Conservation (phyloP, 1,284 basidiomycete species). For the Cryptococcus floricola region DNA sequence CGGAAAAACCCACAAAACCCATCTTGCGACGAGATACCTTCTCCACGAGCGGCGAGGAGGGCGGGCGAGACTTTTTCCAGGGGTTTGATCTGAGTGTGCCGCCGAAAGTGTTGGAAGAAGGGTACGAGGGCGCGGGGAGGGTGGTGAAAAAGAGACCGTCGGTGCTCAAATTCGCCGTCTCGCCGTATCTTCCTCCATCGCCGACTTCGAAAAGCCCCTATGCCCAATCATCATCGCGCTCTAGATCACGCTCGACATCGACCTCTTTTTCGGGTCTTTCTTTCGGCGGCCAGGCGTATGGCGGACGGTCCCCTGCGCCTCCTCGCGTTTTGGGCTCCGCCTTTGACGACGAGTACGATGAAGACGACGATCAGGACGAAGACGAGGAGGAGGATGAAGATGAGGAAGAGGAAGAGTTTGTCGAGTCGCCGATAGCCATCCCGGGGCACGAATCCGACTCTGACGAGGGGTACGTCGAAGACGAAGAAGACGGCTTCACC, state of each 20-base stretch:
- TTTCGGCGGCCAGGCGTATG: neutral
- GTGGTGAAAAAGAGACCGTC: slow-evolving; percentile 12
- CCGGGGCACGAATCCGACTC: slow-evolving; percentile 15
- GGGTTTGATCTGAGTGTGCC: slow-evolving; percentile 10
- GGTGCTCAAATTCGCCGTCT: slow-evolving; percentile 13
- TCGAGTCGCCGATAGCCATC: slow-evolving; percentile 15
- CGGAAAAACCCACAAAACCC: slow-evolving; percentile 1
- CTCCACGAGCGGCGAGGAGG: slow-evolving; percentile 14
- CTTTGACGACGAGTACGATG: slow-evolving; percentile 6
- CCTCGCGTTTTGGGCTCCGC: slow-evolving; percentile 6
- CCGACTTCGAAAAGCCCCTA: neutral
- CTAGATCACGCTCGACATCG: neutral
- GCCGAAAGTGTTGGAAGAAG: neutral
- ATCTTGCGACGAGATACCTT: slow-evolving; percentile 13
- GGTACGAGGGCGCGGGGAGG: neutral
- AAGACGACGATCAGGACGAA: slow-evolving; percentile 5
- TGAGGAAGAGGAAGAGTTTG: slow-evolving; percentile 11
- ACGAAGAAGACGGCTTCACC: slow-evolving; percentile 24
- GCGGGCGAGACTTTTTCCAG: slow-evolving; percentile 6
- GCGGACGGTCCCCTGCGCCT: neutral
- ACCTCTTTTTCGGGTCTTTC: neutral
- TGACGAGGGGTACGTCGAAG: slow-evolving; percentile 22
- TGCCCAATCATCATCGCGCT: neutral
- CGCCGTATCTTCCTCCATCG: neutral
- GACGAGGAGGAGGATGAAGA: slow-evolving; percentile 8